Conservation (phyloP, 2,329 filamentous ascomycete species). For the Drechslera avenae region DNA sequence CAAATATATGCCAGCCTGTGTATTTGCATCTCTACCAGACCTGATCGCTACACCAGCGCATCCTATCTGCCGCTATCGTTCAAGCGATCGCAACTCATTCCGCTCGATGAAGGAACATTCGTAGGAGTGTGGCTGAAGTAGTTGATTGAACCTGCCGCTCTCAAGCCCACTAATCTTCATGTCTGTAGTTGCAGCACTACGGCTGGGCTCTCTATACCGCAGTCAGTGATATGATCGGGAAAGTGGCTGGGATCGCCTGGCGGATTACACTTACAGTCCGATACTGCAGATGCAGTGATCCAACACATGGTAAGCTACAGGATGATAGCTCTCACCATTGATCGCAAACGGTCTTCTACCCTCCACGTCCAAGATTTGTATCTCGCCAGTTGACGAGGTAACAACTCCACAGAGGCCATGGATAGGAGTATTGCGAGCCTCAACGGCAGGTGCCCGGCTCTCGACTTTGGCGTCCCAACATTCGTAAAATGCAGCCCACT, state of each 20-base stretch:
- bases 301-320: background rate
- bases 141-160: too few species aligned
- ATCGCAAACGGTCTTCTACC: background rate
- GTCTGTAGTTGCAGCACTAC: too few species aligned
- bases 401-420: background rate
- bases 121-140: background rate
- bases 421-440: too few species aligned
- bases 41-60: too few species aligned
- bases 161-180: too few species aligned
- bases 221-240: too few species aligned
- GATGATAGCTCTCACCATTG: background rate
- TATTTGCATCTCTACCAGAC: too few species aligned
- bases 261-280: background rate
- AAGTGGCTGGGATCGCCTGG: too few species aligned
- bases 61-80: too few species aligned
- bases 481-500: slow-evolving; percentile 16
- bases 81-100: too few species aligned
- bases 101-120: background rate
- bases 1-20: too few species aligned
- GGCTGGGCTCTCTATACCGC: too few species aligned
- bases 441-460: background rate
- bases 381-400: background rate
- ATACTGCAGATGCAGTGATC: background rate
- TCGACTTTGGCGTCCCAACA: slow-evolving; percentile 4
- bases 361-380: background rate